Percentiles rank a stretch among this genome's conserved stretches.
Conservation (phyloP, 1,139 yeast species). For the Candida neerlandica region DNA sequence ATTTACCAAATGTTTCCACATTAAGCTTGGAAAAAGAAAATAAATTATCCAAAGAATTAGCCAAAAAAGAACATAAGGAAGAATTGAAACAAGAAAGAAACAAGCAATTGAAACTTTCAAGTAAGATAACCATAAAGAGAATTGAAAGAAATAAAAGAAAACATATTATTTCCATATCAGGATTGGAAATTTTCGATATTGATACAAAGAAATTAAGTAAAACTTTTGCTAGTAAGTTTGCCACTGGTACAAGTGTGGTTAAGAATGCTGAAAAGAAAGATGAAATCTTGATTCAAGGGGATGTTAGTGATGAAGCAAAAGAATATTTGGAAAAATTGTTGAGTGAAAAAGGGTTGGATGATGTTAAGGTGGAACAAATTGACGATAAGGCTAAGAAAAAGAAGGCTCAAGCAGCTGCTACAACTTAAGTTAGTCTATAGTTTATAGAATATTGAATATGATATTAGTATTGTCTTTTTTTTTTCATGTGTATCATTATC, state of each 20-base stretch:
- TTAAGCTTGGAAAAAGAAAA: constrained; percentile 78
- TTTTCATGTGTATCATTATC: too few relatives aligned
- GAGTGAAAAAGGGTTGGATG: constrained; percentile 79
- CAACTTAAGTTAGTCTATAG: not conserved
- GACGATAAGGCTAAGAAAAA: constrained; percentile 57
- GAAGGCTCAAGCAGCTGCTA: constrained; percentile 4
- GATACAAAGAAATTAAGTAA: constrained; percentile 87
- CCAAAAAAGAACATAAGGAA: constrained; percentile 85
- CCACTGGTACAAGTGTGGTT: constrained; percentile 95
- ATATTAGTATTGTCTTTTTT: too few relatives aligned
- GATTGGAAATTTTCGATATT: constrained; percentile 84
- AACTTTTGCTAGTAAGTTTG: constrained; percentile 90
- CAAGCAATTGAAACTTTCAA: constrained; percentile 71
- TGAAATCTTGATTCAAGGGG: constrained; percentile 92
- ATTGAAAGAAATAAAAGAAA: constrained; percentile 91
- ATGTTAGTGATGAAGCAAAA: constrained; percentile 90
- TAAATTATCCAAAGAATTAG: constrained; percentile 77
- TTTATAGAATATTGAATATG: not conserved
- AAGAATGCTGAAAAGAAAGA: constrained; percentile 91
- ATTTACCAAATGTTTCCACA: constrained; percentile 48
- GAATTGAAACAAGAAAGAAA: constrained; percentile 89
- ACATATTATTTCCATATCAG: constrained; percentile 83
- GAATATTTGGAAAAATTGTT: constrained; percentile 70
- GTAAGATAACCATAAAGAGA: constrained; percentile 81
- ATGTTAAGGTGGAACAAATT: constrained; percentile 83